phyloP scores from a whole-genome alignment of 2,329 filamentous ascomycete genomes.

The Claviceps fusiformis region DNA sequence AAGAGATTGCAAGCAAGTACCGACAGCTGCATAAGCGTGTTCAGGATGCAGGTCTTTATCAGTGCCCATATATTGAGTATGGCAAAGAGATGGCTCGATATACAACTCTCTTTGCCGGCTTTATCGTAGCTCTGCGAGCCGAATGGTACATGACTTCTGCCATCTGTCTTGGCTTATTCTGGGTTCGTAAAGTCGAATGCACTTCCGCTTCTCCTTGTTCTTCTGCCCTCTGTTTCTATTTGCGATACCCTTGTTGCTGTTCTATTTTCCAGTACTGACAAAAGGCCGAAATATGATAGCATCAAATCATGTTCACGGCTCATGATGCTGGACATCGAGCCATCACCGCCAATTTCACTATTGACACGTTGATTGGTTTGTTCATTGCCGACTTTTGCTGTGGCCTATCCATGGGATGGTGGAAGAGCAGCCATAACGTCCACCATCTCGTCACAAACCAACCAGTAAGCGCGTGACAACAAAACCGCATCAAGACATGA shows the following conservation, averaged over 20 bases:
- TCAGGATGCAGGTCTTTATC: slow-evolving; percentile 41
- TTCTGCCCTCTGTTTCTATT: background rate
- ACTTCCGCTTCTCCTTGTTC: too few relatives aligned
- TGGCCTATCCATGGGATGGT: slow-evolving; percentile 54
- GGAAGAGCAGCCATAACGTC: slow-evolving; percentile 57
- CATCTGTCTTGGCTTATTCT: slow-evolving; percentile 46
- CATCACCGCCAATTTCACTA: slow-evolving; percentile 44
- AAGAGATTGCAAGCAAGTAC: slow-evolving; percentile 41
- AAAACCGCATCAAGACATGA: background rate
- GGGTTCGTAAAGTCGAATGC: slow-evolving; percentile 35
- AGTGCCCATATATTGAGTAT: slow-evolving; percentile 45
- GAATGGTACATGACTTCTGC: slow-evolving; percentile 46
- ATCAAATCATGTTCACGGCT: slow-evolving; percentile 56
- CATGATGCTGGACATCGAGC: slow-evolving; percentile 52
- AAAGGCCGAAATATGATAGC: slow-evolving; percentile 22
- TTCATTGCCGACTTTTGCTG: slow-evolving; percentile 54
- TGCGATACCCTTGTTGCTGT: too few relatives aligned
- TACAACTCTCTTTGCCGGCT: slow-evolving; percentile 32
- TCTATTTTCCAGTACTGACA: slow-evolving; percentile 7
- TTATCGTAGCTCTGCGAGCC: slow-evolving; percentile 29
- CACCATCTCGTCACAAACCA: slow-evolving; percentile 55
- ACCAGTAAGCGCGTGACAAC: slow-evolving; percentile 22
- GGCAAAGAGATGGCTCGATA: slow-evolving; percentile 45
- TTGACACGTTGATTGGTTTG: slow-evolving; percentile 46
- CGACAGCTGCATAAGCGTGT: slow-evolving; percentile 40